phyloP scores from a whole-genome alignment of 2,329 filamentous ascomycete genomes.

The Fonsecaea multimorphosa region DNA sequence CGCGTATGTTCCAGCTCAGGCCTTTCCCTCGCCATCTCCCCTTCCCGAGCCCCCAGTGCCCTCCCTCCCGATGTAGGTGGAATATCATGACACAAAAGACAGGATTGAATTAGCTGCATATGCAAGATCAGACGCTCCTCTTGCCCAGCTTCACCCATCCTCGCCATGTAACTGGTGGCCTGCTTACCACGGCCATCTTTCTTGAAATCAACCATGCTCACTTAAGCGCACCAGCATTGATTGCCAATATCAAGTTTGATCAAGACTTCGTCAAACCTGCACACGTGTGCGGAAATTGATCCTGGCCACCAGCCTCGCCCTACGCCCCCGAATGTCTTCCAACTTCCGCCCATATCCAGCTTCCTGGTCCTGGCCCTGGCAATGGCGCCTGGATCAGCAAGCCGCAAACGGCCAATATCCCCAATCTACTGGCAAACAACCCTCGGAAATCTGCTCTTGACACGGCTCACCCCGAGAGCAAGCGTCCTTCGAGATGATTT shows the following conservation, averaged over 20 bases:
- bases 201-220: conserved; percentile 31
- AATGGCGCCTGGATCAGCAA: conserved; percentile 28
- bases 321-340: conserved; percentile 6
- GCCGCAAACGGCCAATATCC: conserved; percentile 18
- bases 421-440: conserved; percentile 5
- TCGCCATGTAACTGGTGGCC: conserved; percentile 29
- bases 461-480: conserved; percentile 30
- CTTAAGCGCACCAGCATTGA: conserved; percentile 28
- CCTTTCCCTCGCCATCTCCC: conserved; percentile 20
- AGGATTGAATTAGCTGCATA: conserved; percentile 34
- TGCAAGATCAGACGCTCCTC: conserved; percentile 33
- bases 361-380: conserved; percentile 5
- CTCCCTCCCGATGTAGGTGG: conserved; percentile 16
- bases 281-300: conserved; percentile 23
- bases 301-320: conserved; percentile 7
- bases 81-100: conserved; percentile 6
- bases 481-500: conserved; percentile 25
- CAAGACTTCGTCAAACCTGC: conserved; percentile 28
- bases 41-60: conserved; percentile 5
- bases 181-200: conserved; percentile 15
- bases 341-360: conserved; percentile 15
- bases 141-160: conserved; percentile 13
- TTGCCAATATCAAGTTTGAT: conserved; percentile 32
- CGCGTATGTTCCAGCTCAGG: conserved; percentile 31
- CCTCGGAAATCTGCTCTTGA: conserved; percentile 21